Base-by-base conservation (phyloP, 805 yeast species). In the Candida qinlingensis region DNA sequence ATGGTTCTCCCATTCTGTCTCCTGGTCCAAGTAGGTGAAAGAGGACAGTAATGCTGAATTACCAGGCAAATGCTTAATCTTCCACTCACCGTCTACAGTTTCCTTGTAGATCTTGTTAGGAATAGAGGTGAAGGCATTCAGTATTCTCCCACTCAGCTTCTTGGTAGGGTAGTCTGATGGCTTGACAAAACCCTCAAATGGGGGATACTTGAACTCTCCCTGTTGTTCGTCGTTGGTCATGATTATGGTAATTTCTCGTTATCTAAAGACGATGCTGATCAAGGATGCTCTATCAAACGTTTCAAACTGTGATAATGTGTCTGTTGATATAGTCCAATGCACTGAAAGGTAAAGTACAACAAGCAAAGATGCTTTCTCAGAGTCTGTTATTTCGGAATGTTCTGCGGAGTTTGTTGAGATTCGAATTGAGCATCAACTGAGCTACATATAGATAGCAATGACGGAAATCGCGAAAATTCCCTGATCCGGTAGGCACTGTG, bases 41-140 rank as follows among this genome's bases (percentile, higher is more conserved):
- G 95, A 81, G 4, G 96, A 82, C 59, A 85, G 83, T 36, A 92
- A 69, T 0, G 97, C 95, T 8, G 94, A 81, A 58, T 87, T 87
- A 2, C 98, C 98, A 7, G 94, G 74, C 10, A 82, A 70, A 37
- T 83, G 80, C 46, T 74, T 77, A 39, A 83, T 78, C 46, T 74
- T 75, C 63, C 65, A 54, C 10, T 65, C 61, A 10, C 64, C 67
- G 0, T 66, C 65, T 5, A 62, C 65, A 10, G 63, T 63, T 38
- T 69, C 62, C 52, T 70, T 76, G 61, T 66, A 69, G 48, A 85
- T 78, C 51, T 78, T 83, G 42, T 79, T 76, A 4, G 94, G 90
- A 48, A 87, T 71, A 54, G 75, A 78, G 12, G 91, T 78, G 73
- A 83, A 77, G 43, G 81, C 87, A 51, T 79, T 76, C 55, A 87